Evolutionary conservation across 805 yeast species (phyloP).

Genomic region (Kodamaea hsintzibuensis): DNA sequence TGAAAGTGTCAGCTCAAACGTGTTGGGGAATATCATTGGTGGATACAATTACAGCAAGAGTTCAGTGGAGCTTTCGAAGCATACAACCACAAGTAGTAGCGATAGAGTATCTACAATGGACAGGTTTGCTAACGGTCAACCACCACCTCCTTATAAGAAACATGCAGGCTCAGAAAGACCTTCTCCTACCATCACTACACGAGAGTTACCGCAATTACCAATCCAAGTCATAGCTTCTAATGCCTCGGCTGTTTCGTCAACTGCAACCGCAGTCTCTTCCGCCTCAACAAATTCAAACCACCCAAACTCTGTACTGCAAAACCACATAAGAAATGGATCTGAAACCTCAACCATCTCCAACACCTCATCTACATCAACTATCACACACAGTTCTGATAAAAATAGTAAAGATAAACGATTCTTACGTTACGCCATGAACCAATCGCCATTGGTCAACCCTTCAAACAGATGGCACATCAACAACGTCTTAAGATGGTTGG

Average conservation of each 20-base stretch:
- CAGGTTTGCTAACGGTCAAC: neutral
- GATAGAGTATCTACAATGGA: neutral
- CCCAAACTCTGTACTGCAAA: neutral
- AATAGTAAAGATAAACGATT: slow-evolving; percentile 41
- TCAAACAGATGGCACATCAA: slow-evolving; percentile 71
- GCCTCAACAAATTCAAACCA: neutral
- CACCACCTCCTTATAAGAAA: neutral
- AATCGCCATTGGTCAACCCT: slow-evolving; percentile 23
- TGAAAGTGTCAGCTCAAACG: slow-evolving; percentile 22
- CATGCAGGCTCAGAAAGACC: neutral
- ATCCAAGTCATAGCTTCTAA: neutral
- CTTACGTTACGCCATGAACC: slow-evolving; percentile 44
- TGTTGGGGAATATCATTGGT: slow-evolving; percentile 31
- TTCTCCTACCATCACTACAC: neutral
- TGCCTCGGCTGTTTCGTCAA: neutral
- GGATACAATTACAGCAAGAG: slow-evolving; percentile 30
- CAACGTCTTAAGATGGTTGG: slow-evolving; percentile 71
- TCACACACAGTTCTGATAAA: slow-evolving; percentile 26
- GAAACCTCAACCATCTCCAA: slow-evolving; percentile 36
- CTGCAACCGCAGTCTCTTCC: neutral
- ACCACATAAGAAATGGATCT: slow-evolving; percentile 34
- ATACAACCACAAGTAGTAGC: neutral
- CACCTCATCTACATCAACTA: slow-evolving; percentile 31
- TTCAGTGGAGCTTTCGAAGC: slow-evolving; percentile 15
- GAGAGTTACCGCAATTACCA: neutral